Evolutionary conservation across 2,329 filamentous ascomycete species (phyloP).

Genomic region (Nigrospora sphaerica): DNA sequence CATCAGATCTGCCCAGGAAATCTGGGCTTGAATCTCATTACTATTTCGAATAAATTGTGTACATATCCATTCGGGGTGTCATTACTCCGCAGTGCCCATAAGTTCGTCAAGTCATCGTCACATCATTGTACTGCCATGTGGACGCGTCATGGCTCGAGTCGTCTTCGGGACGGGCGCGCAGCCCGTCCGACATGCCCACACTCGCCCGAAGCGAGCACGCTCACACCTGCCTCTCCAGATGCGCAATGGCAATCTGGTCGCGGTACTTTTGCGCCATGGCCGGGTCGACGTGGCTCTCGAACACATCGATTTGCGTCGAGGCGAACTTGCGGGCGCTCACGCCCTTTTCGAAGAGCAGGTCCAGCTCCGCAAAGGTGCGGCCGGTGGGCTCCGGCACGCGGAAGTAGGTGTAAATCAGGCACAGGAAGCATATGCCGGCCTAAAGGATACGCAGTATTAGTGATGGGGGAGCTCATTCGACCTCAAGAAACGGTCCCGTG

Average conservation of each 20-base stretch:
- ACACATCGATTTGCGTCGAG: constrained; percentile 47
- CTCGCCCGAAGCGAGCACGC: not conserved
- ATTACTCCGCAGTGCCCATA: no score
- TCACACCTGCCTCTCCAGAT: constrained; percentile 15
- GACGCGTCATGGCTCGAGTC: no score
- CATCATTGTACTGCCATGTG: no score
- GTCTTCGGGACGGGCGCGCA: not conserved
- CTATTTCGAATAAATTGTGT: no score
- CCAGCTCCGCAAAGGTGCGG: constrained; percentile 78
- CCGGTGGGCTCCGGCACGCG: constrained; percentile 73
- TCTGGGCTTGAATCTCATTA: no score
- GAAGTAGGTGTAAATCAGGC: constrained; percentile 77
- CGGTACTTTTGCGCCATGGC: constrained; percentile 42
- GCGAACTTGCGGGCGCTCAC: constrained; percentile 69
- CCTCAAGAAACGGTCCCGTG: not conserved
- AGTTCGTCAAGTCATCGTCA: no score
- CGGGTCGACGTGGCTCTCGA: constrained; percentile 41
- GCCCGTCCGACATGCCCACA: not conserved
- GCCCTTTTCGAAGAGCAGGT: constrained; percentile 71
- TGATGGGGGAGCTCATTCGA: not conserved
- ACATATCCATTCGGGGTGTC: no score
- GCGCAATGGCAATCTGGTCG: constrained; percentile 25
- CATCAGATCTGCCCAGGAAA: no score
- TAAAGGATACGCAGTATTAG: constrained; percentile 15
- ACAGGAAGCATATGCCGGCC: constrained; percentile 71